Evolutionary conservation across 1,139 yeast species (phyloP).

Genomic region (Zygosaccharomyces sapae): DNA sequence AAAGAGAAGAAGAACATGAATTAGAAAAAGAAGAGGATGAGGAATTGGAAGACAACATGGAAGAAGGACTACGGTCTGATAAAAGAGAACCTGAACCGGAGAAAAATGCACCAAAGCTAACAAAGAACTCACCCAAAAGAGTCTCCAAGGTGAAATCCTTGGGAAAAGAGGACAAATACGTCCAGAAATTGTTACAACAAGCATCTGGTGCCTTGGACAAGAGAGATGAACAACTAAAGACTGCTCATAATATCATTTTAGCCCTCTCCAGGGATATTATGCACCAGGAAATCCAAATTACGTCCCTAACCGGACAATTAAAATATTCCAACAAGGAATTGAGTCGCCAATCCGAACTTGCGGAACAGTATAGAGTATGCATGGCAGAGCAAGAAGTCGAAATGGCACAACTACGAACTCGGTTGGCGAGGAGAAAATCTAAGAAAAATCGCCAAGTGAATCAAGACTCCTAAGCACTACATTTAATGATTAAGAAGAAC

Average conservation of each 20-base stretch:
- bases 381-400: constrained; percentile 10
- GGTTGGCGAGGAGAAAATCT: background rate
- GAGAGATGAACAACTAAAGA: constrained; percentile 12
- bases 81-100: background rate
- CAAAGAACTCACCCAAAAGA: background rate
- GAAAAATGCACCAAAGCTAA: background rate
- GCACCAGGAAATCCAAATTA: constrained; percentile 19
- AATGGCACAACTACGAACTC: constrained; percentile 2
- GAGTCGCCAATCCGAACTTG: constrained; percentile 2
- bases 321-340: constrained; percentile 7
- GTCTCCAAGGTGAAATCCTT: background rate
- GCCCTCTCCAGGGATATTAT: constrained; percentile 20
- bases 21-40: too few relatives aligned
- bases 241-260: constrained; percentile 12
- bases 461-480: background rate
- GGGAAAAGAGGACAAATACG: constrained; percentile 2
- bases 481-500: too few relatives aligned
- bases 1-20: background rate
- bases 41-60: too few relatives aligned
- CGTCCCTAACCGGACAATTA: constrained; percentile 23
- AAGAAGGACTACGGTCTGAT: too few relatives aligned
- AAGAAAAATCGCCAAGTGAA: background rate
- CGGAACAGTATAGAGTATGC: constrained; percentile 8
- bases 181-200: constrained; percentile 10
- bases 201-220: constrained; percentile 13